phyloP scores from a whole-genome alignment of 192 early-diverging fungal genomes.

The Coemansia sp. region DNA sequence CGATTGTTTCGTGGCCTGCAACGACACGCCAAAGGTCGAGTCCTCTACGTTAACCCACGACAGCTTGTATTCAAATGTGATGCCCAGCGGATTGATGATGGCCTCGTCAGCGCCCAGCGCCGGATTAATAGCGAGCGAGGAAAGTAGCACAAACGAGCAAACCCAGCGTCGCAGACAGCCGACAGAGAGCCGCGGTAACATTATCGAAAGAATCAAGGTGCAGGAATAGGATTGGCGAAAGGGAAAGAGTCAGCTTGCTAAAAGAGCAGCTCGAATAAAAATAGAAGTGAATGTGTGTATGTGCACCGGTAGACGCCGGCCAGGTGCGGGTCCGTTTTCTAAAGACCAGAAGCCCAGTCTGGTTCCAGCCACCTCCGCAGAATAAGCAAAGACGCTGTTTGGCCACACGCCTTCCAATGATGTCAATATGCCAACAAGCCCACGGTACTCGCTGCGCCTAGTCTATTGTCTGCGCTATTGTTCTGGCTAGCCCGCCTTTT shows the following conservation, averaged over 20 bases:
- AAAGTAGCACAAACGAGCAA: conserved; percentile 7
- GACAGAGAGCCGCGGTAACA: neutral
- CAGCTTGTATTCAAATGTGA: conserved; percentile 47
- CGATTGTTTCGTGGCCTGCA: conserved; percentile 23
- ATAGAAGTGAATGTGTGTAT: conserved; percentile 2
- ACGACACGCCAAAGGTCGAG: conserved; percentile 37
- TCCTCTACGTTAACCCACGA: conserved; percentile 40
- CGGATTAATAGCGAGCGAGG: neutral
- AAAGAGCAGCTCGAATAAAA: neutral
- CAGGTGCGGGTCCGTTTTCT: no score
- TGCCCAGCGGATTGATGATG: conserved; percentile 16
- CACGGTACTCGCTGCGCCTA: neutral
- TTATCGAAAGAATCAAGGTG: neutral
- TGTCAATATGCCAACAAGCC: neutral
- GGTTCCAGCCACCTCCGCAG: neutral
- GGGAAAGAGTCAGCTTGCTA: neutral
- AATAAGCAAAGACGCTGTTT: neutral
- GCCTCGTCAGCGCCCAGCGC: conserved; percentile 7
- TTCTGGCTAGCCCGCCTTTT: neutral
- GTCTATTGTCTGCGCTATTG: neutral
- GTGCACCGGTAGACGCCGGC: neutral
- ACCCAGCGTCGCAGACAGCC: conserved; percentile 14
- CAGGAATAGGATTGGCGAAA: neutral
- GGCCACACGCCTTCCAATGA: neutral
- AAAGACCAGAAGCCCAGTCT: neutral